Evolutionary conservation across 208 protist species (phyloP), one percentile per base, ranked within the genome.

Genomic region (Endotrypanum monterogeii): DNA sequence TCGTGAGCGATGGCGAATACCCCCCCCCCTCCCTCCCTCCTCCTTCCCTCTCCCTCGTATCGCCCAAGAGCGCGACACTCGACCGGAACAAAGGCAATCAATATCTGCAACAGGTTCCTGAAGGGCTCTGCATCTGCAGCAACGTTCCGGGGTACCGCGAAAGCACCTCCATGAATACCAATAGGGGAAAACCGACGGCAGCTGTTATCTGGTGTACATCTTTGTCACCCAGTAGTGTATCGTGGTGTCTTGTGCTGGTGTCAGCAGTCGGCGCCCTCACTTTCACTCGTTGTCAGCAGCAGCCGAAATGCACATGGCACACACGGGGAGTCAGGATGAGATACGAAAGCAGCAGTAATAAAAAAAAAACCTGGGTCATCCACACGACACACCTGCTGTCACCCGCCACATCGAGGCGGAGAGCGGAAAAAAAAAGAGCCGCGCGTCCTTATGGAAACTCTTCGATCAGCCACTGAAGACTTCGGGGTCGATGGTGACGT

Each of bases 381-480:
- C 35, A 81, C 63, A 58, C 39, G 14, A 61, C 12, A 23, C 56
- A 6, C 8, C 16, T 11, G 16, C 56, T 23, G 56, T 25, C 35
- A 30, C 56, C 35, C 25, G 20, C 16, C 30, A 70, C 65, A 46
- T 75, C 55, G 8, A 23, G 65, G 62, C 25, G 54, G 25, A 35
- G 66, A 60, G 62, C 25, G 54, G 25, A 35, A 65, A 23, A 48
- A 16, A 79, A 67, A 69, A 57, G 60, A 46, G 3, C 7, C 41
- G 12, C 16, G 35, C 18, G 48, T 16, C 30, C 37, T 25, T 41
- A 57, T 44, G 12, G 39, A 46, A 20, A 5, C 37, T 46, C 30
- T 41, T 30, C 1, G 23, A 25, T 87, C 71, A 94, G 1, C 89
- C 89, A 68, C 85, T 84, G 76, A 94, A 92, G 16, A 94, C 80